Evolutionary conservation across 1,139 yeast species (phyloP).

Genomic region (Candida sp.): DNA sequence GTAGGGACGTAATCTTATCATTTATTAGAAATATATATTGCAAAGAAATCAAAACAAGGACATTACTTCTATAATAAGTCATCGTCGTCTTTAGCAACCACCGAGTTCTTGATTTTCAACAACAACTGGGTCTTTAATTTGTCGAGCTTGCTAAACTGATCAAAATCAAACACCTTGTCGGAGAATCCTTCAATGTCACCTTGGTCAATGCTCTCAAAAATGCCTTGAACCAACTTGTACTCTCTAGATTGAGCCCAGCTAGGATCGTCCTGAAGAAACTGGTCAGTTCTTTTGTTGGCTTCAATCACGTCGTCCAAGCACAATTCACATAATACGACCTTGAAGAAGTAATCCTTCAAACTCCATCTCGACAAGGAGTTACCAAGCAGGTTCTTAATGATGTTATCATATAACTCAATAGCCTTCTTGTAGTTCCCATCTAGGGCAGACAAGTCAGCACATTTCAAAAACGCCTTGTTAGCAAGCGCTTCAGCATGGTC

Average conservation of each 20-base stretch:
- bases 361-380: slow-evolving; percentile 88
- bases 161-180: slow-evolving; percentile 79
- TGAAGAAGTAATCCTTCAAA: slow-evolving; percentile 88
- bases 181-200: slow-evolving; percentile 84
- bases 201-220: slow-evolving; percentile 73
- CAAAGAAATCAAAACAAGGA: no score
- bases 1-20: no score
- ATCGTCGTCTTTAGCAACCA: slow-evolving; percentile 76
- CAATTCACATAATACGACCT: slow-evolving; percentile 80
- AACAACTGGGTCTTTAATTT: slow-evolving; percentile 91
- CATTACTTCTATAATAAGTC: slow-evolving; percentile 25
- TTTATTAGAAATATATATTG: background rate
- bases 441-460: slow-evolving; percentile 89
- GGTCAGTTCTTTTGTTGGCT: slow-evolving; percentile 72
- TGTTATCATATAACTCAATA: slow-evolving; percentile 72
- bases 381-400: slow-evolving; percentile 77
- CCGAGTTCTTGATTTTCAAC: slow-evolving; percentile 77
- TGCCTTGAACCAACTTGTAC: slow-evolving; percentile 62
- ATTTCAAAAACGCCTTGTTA: slow-evolving; percentile 84
- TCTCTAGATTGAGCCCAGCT: slow-evolving; percentile 83
- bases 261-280: slow-evolving; percentile 74
- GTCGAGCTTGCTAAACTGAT: slow-evolving; percentile 88
- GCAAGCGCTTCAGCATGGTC: slow-evolving; percentile 95
- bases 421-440: slow-evolving; percentile 76
- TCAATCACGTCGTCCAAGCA: slow-evolving; percentile 88